Evolutionary conservation across 1,284 basidiomycete species (phyloP).

Genomic region (Papiliotrema nemorosa): DNA sequence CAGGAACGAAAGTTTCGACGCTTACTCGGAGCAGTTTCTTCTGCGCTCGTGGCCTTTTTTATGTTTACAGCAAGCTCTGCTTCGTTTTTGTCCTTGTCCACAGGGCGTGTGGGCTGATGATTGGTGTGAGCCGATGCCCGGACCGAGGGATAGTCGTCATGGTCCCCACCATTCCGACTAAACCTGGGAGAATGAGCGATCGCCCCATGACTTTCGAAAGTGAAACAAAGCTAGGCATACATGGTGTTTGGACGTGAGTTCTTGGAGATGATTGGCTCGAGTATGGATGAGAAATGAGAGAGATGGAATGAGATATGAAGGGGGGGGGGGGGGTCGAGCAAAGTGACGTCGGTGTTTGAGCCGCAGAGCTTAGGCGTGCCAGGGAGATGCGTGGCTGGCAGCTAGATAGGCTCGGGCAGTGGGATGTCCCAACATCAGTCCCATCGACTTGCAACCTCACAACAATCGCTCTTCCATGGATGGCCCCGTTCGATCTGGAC

Average conservation of each 20-base stretch:
- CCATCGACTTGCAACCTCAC: background rate
- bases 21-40: constrained; percentile 67
- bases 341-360: too few species aligned
- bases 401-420: too few species aligned
- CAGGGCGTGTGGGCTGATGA: constrained; percentile 89
- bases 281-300: too few species aligned
- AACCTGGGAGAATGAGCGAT: constrained; percentile 22
- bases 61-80: constrained; percentile 86
- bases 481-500: constrained; percentile 93
- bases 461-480: constrained; percentile 33
- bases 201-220: too few species aligned
- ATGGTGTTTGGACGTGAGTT: too few species aligned
- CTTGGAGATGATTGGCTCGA: too few species aligned
- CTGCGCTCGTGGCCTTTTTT: constrained; percentile 91
- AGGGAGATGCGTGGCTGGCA: too few species aligned
- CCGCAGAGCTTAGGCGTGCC: too few species aligned
- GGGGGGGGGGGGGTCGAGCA: too few species aligned
- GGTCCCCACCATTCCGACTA: constrained; percentile 32
- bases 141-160: constrained; percentile 33
- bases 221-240: too few species aligned
- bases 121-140: constrained; percentile 25
- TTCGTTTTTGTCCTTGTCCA: constrained; percentile 95
- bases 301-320: too few species aligned
- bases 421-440: too few species aligned
- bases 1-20: background rate